phyloP scores from a whole-genome alignment of 108 stramenopile genomes.

The Nitzschia palea region DNA sequence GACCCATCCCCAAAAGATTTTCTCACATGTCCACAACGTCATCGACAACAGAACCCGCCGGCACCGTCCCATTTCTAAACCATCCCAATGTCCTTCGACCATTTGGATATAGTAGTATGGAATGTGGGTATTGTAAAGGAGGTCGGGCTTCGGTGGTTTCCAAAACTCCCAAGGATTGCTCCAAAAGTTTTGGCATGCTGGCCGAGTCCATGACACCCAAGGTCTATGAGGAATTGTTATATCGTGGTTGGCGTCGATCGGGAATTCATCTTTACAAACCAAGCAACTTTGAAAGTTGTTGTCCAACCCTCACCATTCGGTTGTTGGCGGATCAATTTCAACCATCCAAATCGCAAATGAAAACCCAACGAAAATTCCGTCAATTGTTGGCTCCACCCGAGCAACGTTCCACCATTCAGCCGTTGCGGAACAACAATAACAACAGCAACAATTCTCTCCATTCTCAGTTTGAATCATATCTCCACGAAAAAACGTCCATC shows the following conservation, averaged over 20 bases:
- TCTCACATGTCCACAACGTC: too few relatives aligned
- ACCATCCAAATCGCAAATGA: conserved; percentile 63
- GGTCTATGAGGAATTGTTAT: conserved; percentile 61
- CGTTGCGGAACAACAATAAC: background rate
- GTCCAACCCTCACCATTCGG: conserved; percentile 78
- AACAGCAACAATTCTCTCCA: background rate
- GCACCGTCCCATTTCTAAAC: too few relatives aligned
- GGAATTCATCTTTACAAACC: conserved; percentile 82
- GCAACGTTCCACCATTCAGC: background rate
- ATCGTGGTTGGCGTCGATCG: conserved; percentile 83
- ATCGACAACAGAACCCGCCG: too few relatives aligned
- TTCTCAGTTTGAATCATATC: background rate
- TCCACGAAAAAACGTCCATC: background rate
- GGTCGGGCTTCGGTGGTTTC: conserved; percentile 31
- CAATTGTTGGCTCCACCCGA: conserved; percentile 21
- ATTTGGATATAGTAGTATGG: conserved; percentile 52
- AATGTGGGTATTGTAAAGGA: conserved; percentile 83
- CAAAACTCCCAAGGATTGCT: conserved; percentile 36
- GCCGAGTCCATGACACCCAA: conserved; percentile 47
- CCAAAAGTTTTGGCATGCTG: conserved; percentile 70
- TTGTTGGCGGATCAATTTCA: conserved; percentile 57
- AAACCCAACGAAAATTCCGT: conserved; percentile 46
- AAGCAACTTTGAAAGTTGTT: conserved; percentile 77
- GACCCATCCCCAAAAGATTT: too few relatives aligned
- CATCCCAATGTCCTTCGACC: conserved; percentile 34